A percentile compares a stretch with the other conserved stretches of the same genome.
These are phyloP conservation scores for Dactylonectria macrodidyma DNA, from an alignment of 2,329 filamentous ascomycete genomes.

Conservation along the genomic window DNA sequence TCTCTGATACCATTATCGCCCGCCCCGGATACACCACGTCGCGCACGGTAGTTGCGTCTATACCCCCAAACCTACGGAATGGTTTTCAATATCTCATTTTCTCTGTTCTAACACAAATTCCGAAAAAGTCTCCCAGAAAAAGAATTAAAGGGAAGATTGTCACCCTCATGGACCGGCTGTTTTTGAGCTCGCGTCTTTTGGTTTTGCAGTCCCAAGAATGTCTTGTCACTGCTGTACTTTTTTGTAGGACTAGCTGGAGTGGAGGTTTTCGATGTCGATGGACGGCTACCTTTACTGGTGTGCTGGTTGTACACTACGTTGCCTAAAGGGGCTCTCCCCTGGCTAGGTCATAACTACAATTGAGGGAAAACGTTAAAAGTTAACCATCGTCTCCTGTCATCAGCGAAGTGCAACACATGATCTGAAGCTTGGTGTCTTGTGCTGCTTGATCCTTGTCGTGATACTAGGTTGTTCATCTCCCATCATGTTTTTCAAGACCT, in stretches of 20 bases:
- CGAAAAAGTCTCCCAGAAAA: constrained; percentile 21
- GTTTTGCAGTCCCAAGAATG: constrained; percentile 42
- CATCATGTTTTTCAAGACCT: too few species aligned
- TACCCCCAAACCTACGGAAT: constrained; percentile 43
- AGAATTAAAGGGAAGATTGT: constrained; percentile 35
- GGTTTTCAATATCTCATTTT: constrained; percentile 37
- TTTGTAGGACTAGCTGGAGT: constrained; percentile 48
- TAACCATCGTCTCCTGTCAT: constrained; percentile 12
- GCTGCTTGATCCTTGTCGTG: too few species aligned
- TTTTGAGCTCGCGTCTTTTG: constrained; percentile 38
- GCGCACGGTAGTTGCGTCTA: constrained; percentile 48
- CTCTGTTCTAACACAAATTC: constrained; percentile 41
- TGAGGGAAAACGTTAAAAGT: constrained; percentile 48
- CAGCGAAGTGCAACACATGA: too few species aligned
- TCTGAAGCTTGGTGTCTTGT: neutral
- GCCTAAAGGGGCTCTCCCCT: constrained; percentile 31
- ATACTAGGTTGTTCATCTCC: too few species aligned
- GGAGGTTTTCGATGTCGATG: constrained; percentile 32
- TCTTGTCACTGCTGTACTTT: constrained; percentile 44
- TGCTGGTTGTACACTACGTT: constrained; percentile 47
- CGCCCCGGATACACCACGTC: constrained; percentile 40
- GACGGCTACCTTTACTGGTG: constrained; percentile 36
- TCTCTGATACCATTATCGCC: constrained; percentile 47
- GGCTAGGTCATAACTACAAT: constrained; percentile 48
- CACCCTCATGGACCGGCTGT: constrained; percentile 42